Evolutionary conservation across 2,329 filamentous ascomycete genomes (phyloP), one percentile per base, ranked within the genome.

Genomic region (Lachnellula cervina): DNA sequence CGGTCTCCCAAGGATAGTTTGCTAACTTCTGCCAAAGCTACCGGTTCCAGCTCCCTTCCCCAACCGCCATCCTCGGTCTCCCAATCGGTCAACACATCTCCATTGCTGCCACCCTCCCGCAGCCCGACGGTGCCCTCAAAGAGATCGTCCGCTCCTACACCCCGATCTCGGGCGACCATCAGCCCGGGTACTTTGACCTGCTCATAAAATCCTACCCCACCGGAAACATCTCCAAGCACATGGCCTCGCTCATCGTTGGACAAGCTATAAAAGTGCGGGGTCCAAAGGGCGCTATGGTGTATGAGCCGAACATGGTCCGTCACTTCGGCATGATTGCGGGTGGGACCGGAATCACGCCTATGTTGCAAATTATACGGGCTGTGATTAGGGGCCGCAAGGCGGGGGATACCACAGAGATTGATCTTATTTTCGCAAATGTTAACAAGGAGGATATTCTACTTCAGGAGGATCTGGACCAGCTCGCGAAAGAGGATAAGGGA

Each of bases 81-180:
- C 93, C 94, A 64, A 97, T 97, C 77, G 94, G 94, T 70, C 94
- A 99, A 78, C 94, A 99, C 80, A 97, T 99, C 76, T 97, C 93
- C 60, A 90, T 99, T 70, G 90, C 88, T 64, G 93, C 91, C 54
- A 83, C 81, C 55, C 83, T 91, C 59, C 67, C 74, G 44, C 82
- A 86, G 68, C 60, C 65, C 28, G 84, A 89, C 67, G 90, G 90
- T 70, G 80, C 81, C 66, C 78, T 78, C 64, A 93, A 94, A 76
- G 89, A 95, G 70, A 87, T 96, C 62, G 86, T 95, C 53, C 89
- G 91, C 69, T 95, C 90, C 21, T 96, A 96, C 79, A 96, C 91
- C 11, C 91, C 91, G 57, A 90, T 96, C 72, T 92, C 89, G 45
- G 90, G 89, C 65, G 91, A 96, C 76, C 85, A 93, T 72, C 86